Conservation (phyloP, 2,329 filamentous ascomycete genomes). For the Colletotrichum navitas region DNA sequence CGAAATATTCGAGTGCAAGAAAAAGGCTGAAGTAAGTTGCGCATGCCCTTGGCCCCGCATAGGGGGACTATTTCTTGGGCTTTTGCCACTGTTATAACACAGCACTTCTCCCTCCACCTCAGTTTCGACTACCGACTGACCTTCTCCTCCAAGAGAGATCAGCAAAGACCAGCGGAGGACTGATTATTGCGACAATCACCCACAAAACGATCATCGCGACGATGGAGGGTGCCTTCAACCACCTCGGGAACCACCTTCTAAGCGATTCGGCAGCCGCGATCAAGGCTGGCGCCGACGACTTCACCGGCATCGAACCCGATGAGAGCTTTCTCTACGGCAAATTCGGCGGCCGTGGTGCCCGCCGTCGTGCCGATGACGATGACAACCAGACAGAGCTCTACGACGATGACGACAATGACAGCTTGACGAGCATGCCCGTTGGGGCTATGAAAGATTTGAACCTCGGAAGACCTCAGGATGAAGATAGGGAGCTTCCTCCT, state of each 20-base stretch:
- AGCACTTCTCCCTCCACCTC: not conserved
- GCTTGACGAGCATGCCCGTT: constrained; percentile 82
- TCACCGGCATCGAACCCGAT: constrained; percentile 79
- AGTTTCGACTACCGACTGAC: constrained; percentile 23
- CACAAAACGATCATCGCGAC: constrained; percentile 45
- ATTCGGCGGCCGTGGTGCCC: constrained; percentile 70
- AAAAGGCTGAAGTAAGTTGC: constrained; percentile 36
- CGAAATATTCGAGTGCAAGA: constrained; percentile 38
- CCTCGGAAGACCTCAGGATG: constrained; percentile 69
- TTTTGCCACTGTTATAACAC: not conserved
- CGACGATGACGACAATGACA: constrained; percentile 84
- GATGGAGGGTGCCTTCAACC: constrained; percentile 91
- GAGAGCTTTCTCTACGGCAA: constrained; percentile 84
- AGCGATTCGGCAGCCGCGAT: constrained; percentile 88
- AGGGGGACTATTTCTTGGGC: constrained; percentile 8
- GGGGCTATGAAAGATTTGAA: constrained; percentile 78
- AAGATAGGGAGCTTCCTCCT: constrained; percentile 90
- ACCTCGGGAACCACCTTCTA: constrained; percentile 87
- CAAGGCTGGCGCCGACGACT: constrained; percentile 84
- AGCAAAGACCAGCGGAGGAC: constrained; percentile 32
- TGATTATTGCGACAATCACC: constrained; percentile 10
- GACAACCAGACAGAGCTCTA: constrained; percentile 88
- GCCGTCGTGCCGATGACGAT: constrained; percentile 85
- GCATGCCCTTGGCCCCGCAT: constrained; percentile 14
- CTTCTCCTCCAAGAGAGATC: constrained; percentile 18